phyloP scores from a whole-genome alignment of 257 asterid genomes.

The Nicotiana undulata region DNA sequence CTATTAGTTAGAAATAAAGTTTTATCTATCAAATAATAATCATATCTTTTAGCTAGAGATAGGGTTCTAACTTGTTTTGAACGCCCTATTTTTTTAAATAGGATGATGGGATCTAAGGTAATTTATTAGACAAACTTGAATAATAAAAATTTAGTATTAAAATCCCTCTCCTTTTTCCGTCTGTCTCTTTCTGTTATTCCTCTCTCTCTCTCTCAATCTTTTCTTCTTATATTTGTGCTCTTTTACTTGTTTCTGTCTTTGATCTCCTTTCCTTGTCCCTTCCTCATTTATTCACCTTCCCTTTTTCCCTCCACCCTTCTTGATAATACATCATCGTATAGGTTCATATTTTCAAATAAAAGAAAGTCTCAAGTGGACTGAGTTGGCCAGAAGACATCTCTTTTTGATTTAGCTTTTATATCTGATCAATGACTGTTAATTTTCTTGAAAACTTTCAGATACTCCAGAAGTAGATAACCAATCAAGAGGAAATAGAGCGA shows the following conservation, averaged over 20 bases:
- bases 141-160: too few relatives aligned
- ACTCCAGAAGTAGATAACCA: not conserved
- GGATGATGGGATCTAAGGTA: not conserved
- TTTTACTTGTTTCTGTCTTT: not conserved
- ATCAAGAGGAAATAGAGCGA: constrained; percentile 15
- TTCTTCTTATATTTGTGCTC: too few relatives aligned
- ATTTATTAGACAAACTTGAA: not conserved
- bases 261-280: not conserved
- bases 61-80: not conserved
- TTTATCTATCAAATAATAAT: not conserved
- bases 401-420: not conserved
- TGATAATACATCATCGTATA: not conserved
- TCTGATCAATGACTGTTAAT: constrained; percentile 7
- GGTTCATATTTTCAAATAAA: too few relatives aligned
- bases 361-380: not conserved
- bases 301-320: not conserved
- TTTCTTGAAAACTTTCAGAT: not conserved
- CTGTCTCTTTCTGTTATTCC: too few relatives aligned
- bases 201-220: not conserved
- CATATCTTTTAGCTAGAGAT: not conserved
- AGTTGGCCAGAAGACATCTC: not conserved
- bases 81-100: not conserved
- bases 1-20: too few relatives aligned
- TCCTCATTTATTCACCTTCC: not conserved
- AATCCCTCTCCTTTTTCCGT: too few relatives aligned